Percentiles rank a stretch among this genome's conserved stretches.
These are phyloP conservation scores for Chloris gayana DNA, from an alignment of 176 grass and related monocot species.

Conservation along the genomic window DNA sequence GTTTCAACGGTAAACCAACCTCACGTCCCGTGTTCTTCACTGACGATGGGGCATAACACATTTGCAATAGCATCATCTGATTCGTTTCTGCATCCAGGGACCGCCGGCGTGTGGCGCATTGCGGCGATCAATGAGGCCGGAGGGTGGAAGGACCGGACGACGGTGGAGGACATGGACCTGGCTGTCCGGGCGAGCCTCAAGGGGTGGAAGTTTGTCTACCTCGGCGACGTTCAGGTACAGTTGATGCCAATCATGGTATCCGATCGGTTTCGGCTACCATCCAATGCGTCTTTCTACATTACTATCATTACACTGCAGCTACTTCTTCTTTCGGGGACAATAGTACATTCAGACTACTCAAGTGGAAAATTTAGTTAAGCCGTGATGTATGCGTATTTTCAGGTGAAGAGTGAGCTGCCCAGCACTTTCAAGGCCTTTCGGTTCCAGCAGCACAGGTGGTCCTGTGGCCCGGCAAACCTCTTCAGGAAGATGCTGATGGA, in stretches of 20 bases:
- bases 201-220: constrained; percentile 83
- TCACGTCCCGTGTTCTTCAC: background rate
- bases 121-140: constrained; percentile 68
- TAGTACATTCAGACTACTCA: constrained; percentile 13
- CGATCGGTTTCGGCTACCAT: constrained; percentile 19
- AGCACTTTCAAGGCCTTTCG: constrained; percentile 90
- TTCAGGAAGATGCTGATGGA: constrained; percentile 78
- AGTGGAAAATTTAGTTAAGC: constrained; percentile 29
- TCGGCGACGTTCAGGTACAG: constrained; percentile 69
- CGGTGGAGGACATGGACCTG: constrained; percentile 87
- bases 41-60: no score
- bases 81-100: constrained; percentile 36
- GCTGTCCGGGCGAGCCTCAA: constrained; percentile 70
- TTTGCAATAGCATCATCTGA: background rate
- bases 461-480: constrained; percentile 76
- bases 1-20: constrained; percentile 64
- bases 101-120: constrained; percentile 74
- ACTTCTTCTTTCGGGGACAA: background rate
- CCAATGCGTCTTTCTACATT: constrained; percentile 10
- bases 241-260: constrained; percentile 28
- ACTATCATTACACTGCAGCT: constrained; percentile 8
- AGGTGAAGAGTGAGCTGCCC: constrained; percentile 90
- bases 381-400: background rate
- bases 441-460: constrained; percentile 89
- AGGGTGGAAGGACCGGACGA: constrained; percentile 85